A percentile compares a stretch with the other conserved stretches of the same genome.
phyloP scores from a whole-genome alignment of 768 basidiomycete genomes.

The Candolleomyces aberdarensis region DNA sequence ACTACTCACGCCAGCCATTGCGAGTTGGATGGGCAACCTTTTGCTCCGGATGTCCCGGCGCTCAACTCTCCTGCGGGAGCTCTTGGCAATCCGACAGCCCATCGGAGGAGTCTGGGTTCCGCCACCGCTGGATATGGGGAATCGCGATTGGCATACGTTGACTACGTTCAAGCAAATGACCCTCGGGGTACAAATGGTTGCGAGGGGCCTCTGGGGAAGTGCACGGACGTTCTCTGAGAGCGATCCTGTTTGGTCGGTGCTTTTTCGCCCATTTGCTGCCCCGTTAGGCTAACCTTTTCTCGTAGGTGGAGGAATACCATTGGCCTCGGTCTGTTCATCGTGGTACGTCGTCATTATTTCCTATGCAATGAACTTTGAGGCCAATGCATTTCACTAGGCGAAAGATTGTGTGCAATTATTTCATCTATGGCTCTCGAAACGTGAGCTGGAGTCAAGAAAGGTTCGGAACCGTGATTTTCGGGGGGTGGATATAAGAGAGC shows the following conservation, averaged over 20 bases:
- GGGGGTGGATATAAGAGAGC: constrained; percentile 63
- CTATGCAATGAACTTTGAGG: background rate
- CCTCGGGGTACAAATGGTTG: constrained; percentile 30
- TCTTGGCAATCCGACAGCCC: constrained; percentile 27
- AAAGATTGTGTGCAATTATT: constrained; percentile 60
- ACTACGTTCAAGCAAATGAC: constrained; percentile 21
- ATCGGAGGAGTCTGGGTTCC: constrained; percentile 10
- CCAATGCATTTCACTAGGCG: background rate
- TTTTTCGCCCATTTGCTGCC: constrained; percentile 3
- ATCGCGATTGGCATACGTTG: constrained; percentile 4
- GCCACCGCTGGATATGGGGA: constrained; percentile 13
- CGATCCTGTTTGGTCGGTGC: constrained; percentile 68
- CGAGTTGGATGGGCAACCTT: constrained; percentile 60
- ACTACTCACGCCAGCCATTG: constrained; percentile 62
- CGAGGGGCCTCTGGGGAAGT: constrained; percentile 52
- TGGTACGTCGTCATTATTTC: constrained; percentile 40
- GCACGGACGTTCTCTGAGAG: constrained; percentile 60
- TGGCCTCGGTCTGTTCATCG: constrained; percentile 64
- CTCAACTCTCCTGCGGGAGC: constrained; percentile 35
- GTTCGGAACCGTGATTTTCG: constrained; percentile 70
- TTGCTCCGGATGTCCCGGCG: constrained; percentile 52
- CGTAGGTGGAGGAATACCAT: constrained; percentile 63
- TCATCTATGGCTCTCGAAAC: constrained; percentile 67
- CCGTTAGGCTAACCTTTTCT: background rate
- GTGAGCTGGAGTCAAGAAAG: constrained; percentile 63